Conservation (phyloP, 2,329 filamentous ascomycete species). For the Alternaria gaisen region DNA sequence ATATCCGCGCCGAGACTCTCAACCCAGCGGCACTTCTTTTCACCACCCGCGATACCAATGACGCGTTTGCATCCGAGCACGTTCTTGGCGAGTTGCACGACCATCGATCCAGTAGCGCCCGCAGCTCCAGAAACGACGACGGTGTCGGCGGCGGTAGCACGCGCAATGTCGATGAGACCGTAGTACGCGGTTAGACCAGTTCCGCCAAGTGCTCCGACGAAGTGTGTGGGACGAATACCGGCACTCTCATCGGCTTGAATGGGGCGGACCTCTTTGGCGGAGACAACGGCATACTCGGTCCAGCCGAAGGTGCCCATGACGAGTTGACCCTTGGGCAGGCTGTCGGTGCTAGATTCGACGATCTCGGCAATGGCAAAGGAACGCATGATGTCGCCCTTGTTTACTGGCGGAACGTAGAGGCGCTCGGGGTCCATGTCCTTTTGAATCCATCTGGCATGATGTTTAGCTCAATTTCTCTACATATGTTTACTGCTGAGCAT, state of each 20-base stretch:
- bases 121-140: slow-evolving; percentile 82
- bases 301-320: slow-evolving; percentile 67
- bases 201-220: slow-evolving; percentile 57
- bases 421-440: slow-evolving; percentile 52
- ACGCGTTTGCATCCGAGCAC: slow-evolving; percentile 58
- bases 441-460: slow-evolving; percentile 53
- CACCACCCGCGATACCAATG: slow-evolving; percentile 62
- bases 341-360: slow-evolving; percentile 63
- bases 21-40: slow-evolving; percentile 63
- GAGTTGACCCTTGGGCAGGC: slow-evolving; percentile 65
- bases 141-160: slow-evolving; percentile 71
- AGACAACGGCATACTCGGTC: slow-evolving; percentile 69
- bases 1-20: slow-evolving; percentile 62
- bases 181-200: slow-evolving; percentile 77
- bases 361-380: slow-evolving; percentile 68
- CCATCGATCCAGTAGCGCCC: slow-evolving; percentile 78
- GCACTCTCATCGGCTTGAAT: slow-evolving; percentile 41
- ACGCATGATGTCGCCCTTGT: slow-evolving; percentile 66
- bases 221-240: slow-evolving; percentile 55
- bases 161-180: slow-evolving; percentile 73
- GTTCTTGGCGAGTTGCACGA: slow-evolving; percentile 65
- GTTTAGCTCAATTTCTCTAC: background rate
- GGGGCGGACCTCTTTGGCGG: slow-evolving; percentile 45
- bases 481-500: background rate
- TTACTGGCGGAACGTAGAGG: slow-evolving; percentile 58